Evolutionary conservation across 2,329 filamentous ascomycete species (phyloP), one percentile per base, ranked within the genome.

Genomic region (Ceratocystis destructans): DNA sequence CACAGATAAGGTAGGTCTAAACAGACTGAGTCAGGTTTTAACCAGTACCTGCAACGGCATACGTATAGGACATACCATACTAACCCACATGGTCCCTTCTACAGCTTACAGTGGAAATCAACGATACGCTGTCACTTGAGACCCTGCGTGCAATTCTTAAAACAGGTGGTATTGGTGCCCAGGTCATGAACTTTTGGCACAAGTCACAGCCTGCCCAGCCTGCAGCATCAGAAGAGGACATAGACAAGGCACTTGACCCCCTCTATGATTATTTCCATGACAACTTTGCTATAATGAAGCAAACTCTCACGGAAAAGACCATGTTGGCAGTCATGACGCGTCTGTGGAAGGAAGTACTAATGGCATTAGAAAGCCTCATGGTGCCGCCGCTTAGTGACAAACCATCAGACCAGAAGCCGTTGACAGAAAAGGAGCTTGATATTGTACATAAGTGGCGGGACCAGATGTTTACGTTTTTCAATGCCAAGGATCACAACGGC

Each of bases 241-340:
- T 96, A 22, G 87, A 90, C 70, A 87, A 87, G 70, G 90, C 90
- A 0, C 79, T 99, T 12, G 86, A 88, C 71, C 88, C 91, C 3
- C 81, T 99, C 0, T 94, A 96, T 73, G 83, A 86, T 65, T 99
- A 99, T 75, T 99, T 99, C 73, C 90, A 99, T 74, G 93, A 96
- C 74, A 99, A 99, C 73, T 99, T 99, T 76, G 90, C 91, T 68
- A 96, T 97, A 71, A 96, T 99, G 92, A 96, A 97, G 77, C 86
- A 94, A 75, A 96, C 93, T 0, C 79, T 99, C 66, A 97, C 94
- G 0, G 88, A 91, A 67, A 87, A 90, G 67, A 95, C 94, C n/a
- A 96, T 99, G 93, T 86, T 92, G 71, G 92, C 94, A 74, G 94
- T 99, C 71, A 99, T 99, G 94, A 95, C 91, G 25, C 86, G 94